Evolutionary conservation across 106 monocot species (phyloP), one percentile per base, ranked within the genome.

Genomic region (Alisma plantagoaquatica): DNA sequence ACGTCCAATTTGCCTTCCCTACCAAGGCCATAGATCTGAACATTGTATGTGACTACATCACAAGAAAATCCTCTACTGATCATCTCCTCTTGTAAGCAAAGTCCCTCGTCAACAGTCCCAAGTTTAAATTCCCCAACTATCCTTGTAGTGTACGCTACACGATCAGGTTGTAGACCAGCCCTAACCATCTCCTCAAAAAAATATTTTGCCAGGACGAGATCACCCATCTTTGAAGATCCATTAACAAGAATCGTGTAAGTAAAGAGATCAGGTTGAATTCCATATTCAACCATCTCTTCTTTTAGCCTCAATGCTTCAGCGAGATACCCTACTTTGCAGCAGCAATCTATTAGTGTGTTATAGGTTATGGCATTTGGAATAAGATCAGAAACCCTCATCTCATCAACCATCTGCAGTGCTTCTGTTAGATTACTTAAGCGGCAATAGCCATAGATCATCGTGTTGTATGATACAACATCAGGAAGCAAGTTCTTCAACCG

Each of bases 211-310:
- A 75, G 58, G 17, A 38, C 25, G 25, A 80, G 73, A 53, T 93
- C 46, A 1, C 76, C 77, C 42, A 61, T 47, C 60, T 75, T 86
- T 59, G 71, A 73, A 46, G 56, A 82, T 1, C 86, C 77, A 61
- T 83, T 82, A 11, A 93, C 72, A 53, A 93, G 82, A 71, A 77
- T 87, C 0, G 92, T 93, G 33, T 87, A 83, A 2, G 86, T 93
- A 60, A 51, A 77, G 57, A 79, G 53, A 72, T 83, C 78, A 2
- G 92, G 86, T 27, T n/a, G 51, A 57, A 74, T 43, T 8, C 82
- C 87, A 21, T 29, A 63, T 26, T 32, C 20, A 54, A 80, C 11
- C 92, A 93, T 87, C 56, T 77, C 73, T 33, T 77, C 73, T 59
- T 83, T 93, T 10, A 87, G 43, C 33, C 55, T 62, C 50, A 52